Conservation (phyloP, 805 yeast species). For the Candida namnaoensis region DNA sequence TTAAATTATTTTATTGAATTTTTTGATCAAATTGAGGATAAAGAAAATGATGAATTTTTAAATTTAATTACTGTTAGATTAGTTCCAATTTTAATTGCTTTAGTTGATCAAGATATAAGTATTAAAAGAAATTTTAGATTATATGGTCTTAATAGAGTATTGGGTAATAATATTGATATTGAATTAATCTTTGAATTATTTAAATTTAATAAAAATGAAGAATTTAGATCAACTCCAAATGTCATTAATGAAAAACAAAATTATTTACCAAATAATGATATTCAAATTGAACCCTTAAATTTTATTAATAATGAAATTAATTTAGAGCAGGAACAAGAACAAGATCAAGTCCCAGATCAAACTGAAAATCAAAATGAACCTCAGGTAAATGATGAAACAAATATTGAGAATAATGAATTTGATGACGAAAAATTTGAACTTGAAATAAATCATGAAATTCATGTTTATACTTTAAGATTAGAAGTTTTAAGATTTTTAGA, state of each 20-base stretch:
- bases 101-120: constrained; percentile 33
- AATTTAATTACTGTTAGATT: constrained; percentile 4
- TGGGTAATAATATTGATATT: constrained; percentile 43
- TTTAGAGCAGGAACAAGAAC: too few relatives aligned
- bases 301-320: too few relatives aligned
- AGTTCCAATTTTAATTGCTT: constrained; percentile 24
- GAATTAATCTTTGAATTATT: constrained; percentile 32
- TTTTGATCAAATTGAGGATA: too few relatives aligned
- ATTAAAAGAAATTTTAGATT: constrained; percentile 31
- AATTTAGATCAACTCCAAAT: constrained; percentile 4
- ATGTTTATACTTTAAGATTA: constrained; percentile 32
- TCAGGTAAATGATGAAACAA: background rate
- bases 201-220: constrained; percentile 15
- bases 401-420: constrained; percentile 3
- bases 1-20: constrained; percentile 32
- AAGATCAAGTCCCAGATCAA: too few relatives aligned
- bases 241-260: constrained; percentile 2
- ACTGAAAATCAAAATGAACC: too few relatives aligned
- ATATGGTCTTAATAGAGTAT: constrained; percentile 43
- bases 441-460: constrained; percentile 31
- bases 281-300: too few relatives aligned
- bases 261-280: too few relatives aligned
- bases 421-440: constrained; percentile 7
- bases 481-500: constrained; percentile 43
- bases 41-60: too few relatives aligned